Base-by-base conservation (phyloP, 2,329 filamentous ascomycete species). In the Calonectria pteridis region DNA sequence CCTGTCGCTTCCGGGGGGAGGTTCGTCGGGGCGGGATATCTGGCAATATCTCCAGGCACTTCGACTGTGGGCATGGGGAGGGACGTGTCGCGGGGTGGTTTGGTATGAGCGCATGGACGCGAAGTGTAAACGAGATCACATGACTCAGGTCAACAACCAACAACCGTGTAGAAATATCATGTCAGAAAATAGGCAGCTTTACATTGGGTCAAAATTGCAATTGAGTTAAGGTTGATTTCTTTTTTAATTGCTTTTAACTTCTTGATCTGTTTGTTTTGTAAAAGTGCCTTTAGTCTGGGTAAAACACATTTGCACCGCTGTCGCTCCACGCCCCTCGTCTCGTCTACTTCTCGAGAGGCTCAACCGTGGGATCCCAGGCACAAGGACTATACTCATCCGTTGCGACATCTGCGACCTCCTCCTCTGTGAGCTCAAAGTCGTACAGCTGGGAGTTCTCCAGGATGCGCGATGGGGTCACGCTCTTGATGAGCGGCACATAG, bases 401-500 rank as follows among this genome's bases (percentile, higher is more conserved):
- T 71, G 88, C 85, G 29, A 92, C 76, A 58, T 82, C 84, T 68
- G 85, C 84, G 71, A 91, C 85, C 73, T 92, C 90, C 55, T 88
- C 88, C n/a, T 85, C 83, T 0, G 86, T 86, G 71, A 92, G 79
- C 79, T 90, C 87, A 80, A 92, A 92, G 78, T 90, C 88, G 78
- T 86, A 92, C 16, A 91, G 73, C 3, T 84, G 84, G 0, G 88
- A 83, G 78, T 95, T 96, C 81, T 92, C 89, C 73, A 87, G 85
- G 75, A 95, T 95, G 16, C 93, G 88, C 35, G 88, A 90, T 0
- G 91, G 88, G 6, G 90, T 93, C 64, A 93, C 93, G 73, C 92
- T 94, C 89, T 95, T 95, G 28, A 94, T 93, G 74, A 95, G 85
- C 58, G 93, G 93, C 40, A 94, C 88, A 82, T 91, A 92, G 5